Percentiles rank a stretch among this genome's conserved stretches.
These are phyloP conservation scores for Elsinoe australis DNA, from an alignment of 2,329 filamentous ascomycete species.

Conservation along the genomic window DNA sequence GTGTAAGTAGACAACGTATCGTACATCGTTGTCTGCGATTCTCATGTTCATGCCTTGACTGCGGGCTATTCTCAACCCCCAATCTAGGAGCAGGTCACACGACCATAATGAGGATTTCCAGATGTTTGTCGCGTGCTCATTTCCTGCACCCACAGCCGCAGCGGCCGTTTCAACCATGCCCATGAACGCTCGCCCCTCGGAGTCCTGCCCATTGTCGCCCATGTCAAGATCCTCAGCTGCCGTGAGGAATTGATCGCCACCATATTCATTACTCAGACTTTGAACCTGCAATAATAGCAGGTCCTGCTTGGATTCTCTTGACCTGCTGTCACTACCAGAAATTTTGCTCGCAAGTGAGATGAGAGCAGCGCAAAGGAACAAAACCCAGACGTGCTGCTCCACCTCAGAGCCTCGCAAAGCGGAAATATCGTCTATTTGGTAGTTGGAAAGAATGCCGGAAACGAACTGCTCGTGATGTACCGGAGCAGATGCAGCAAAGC, in stretches of 20 bases:
- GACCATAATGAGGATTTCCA: slow-evolving; percentile 27
- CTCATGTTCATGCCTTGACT: slow-evolving; percentile 30
- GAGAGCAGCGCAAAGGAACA: slow-evolving; percentile 28
- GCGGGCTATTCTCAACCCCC: slow-evolving; percentile 27
- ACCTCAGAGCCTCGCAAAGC: slow-evolving; percentile 29
- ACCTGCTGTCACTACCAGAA: not conserved
- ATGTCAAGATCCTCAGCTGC: slow-evolving; percentile 15
- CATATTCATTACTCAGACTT: slow-evolving; percentile 23
- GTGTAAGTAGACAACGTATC: slow-evolving; percentile 29
- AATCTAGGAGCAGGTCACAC: slow-evolving; percentile 25
- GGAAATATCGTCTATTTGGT: slow-evolving; percentile 27
- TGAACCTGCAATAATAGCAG: slow-evolving; percentile 15
- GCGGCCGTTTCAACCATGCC: slow-evolving; percentile 18
- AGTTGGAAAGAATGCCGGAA: slow-evolving; percentile 27
- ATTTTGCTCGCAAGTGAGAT: slow-evolving; percentile 25
- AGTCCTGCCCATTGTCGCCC: slow-evolving; percentile 23
- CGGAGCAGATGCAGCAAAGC: slow-evolving; percentile 45
- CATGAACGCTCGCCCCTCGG: slow-evolving; percentile 19
- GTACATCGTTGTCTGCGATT: slow-evolving; percentile 25
- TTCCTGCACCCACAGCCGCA: slow-evolving; percentile 3
- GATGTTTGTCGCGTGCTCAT: slow-evolving; percentile 14
- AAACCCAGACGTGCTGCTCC: slow-evolving; percentile 32
- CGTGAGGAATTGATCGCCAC: slow-evolving; percentile 15
- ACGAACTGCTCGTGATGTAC: slow-evolving; percentile 25
- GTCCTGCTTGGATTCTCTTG: not conserved